Evolutionary conservation across 768 basidiomycete species (phyloP), one percentile per base, ranked within the genome.

Genomic region (Naganishia onofrii): DNA sequence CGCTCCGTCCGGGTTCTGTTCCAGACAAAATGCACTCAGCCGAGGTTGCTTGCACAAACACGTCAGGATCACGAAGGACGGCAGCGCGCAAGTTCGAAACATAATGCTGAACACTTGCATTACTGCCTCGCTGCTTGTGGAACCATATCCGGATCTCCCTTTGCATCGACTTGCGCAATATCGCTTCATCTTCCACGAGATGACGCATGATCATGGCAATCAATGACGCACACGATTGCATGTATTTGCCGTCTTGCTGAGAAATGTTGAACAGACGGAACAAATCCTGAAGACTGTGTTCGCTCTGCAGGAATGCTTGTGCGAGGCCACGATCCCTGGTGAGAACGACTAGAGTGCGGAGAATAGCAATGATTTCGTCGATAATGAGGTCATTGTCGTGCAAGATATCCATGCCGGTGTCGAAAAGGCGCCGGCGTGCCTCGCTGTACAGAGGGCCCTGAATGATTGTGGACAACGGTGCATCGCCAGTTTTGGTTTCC

Each of bases 121-220:
- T 48, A 21, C n/a, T 80, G 77, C 70, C 71, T 36, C 91, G 88
- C 36, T 90, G 85, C 71, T 89, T 88, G 3, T 85, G 82, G 75
- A 96, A 88, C 82, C 89, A 93, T 1, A 88, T 86, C 74, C 87
- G 89, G 76, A 98, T 85, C 70, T 92, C 89, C 72, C 90, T 88
- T 28, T 86, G 86, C 87, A 99, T 93, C 74, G 91, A 84, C 12
- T 83, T 83, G 68, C 87, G 85, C 52, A 98, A 78, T 9, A 85
- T 85, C 2, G 82, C 77, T 1, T 84, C 75, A 72, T 93, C 91
- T 81, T 99, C 96, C 58, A 94, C 87, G 65, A 92, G 82, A 77
- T 99, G 96, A 8, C 96, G 89, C n/a, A 97, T 83, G 71, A 97
- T 90, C 75, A 89, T 90, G 51, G 68, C 55, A 19, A 69, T 63